Base-by-base conservation (phyloP, 2,329 filamentous ascomycete species). In the Lasiodiplodia hormozganensis region DNA sequence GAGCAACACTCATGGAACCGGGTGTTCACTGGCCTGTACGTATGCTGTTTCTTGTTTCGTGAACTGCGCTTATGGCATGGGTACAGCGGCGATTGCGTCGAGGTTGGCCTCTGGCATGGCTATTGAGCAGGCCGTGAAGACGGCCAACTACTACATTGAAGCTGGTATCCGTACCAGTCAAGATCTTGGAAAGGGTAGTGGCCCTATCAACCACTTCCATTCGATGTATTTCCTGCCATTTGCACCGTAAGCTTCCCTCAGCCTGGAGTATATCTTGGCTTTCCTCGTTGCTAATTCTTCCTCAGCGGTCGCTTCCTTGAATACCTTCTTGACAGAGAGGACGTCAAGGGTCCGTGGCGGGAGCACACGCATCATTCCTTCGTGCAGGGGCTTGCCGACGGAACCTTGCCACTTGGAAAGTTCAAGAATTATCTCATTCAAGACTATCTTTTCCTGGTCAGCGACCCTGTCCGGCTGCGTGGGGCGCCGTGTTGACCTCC, bases 381-480 rank as follows among this genome's bases (percentile, higher is more conserved):
- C 75, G 92, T 97, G 52, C 84, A 89, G 74, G 87, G 86, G 16
- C 84, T 98, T 75, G 94, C 91, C 0, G 85, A 90, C 69, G 94
- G 93, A 0, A 90, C 87, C 8, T 82, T 98, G 23, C 90, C 92
- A 0, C 73, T 91, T 0, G 87, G 91, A 53, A 90, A 89, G 0
- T 98, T 97, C 84, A 96, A 94, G 78, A 87, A 91, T 49, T 98
- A 97, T 77, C 88, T 98, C 68, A 86, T 96, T 11, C 95, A 98
- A 74, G 95, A 98, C 75, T 97, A 97, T 75, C 84, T 97, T 4
- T 98, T 96, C 75, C 82, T 97, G 53, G 92, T 96, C 74, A 52
- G 85, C 76, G 18, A 51, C 31, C 58, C n/a, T n/a, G 23, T 47
- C 14, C 8, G 10, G 11, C 11, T 60, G n/a, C 34, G 21, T 25